phyloP scores from a whole-genome alignment of 108 stramenopile genomes.

The Pseudonitzschia delicatissima region DNA sequence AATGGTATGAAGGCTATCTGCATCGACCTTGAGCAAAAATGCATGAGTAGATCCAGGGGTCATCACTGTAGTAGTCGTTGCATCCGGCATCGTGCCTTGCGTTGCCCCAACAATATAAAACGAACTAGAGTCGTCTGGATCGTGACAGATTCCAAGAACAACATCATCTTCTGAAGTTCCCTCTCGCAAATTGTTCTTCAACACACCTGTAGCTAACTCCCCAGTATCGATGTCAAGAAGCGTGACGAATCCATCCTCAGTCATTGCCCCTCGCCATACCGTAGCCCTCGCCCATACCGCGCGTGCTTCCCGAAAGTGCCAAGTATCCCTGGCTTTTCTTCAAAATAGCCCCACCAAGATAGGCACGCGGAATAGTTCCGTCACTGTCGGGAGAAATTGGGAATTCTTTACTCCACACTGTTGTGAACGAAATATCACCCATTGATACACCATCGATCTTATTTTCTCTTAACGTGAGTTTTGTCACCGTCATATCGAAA shows the following conservation, averaged over 20 bases:
- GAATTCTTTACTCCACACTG: slow-evolving; percentile 12
- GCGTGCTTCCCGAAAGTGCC: slow-evolving; percentile 18
- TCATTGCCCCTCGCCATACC: slow-evolving; percentile 23
- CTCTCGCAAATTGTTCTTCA: slow-evolving; percentile 17
- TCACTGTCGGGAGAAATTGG: neutral
- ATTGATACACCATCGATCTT: slow-evolving; percentile 13
- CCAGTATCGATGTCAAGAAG: slow-evolving; percentile 14
- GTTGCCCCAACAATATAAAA: slow-evolving; percentile 24
- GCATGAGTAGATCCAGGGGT: slow-evolving; percentile 22
- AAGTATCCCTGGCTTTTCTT: slow-evolving; percentile 9
- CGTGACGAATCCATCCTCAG: slow-evolving; percentile 27
- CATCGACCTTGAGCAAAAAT: slow-evolving; percentile 17
- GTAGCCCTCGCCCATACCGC: slow-evolving; percentile 16
- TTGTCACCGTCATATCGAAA: slow-evolving; percentile 16
- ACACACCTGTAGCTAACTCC: neutral
- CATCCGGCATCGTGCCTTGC: slow-evolving; percentile 9
- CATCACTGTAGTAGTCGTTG: neutral
- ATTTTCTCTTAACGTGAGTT: neutral
- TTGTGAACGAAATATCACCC: neutral
- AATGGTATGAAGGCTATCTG: neutral
- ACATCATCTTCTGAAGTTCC: slow-evolving; percentile 24
- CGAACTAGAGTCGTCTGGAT: slow-evolving; percentile 12
- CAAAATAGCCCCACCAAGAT: slow-evolving; percentile 18
- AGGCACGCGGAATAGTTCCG: neutral
- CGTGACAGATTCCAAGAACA: slow-evolving; percentile 22